Evolutionary conservation across 257 asterid species (phyloP).

Genomic region (Fraxinus anomala): DNA sequence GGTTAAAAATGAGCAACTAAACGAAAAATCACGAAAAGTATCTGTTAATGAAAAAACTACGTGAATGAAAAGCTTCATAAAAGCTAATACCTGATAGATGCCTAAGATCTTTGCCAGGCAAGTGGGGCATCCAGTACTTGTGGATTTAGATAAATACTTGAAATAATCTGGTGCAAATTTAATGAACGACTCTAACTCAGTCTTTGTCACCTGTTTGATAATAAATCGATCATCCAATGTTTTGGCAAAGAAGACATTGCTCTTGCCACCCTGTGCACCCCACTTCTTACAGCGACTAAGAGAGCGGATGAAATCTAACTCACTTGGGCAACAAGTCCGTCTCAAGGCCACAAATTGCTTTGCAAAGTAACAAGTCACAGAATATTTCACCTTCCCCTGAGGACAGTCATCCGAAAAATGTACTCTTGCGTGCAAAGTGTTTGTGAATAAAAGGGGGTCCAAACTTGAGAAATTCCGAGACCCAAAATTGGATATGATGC

Average conservation of each 20-base stretch:
- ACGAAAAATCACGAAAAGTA: neutral
- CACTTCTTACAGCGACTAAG: slow-evolving; percentile 81
- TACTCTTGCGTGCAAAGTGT: slow-evolving; percentile 52
- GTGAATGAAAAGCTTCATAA: neutral
- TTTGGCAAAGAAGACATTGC: slow-evolving; percentile 77
- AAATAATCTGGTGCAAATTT: slow-evolving; percentile 71
- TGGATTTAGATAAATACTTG: slow-evolving; percentile 64
- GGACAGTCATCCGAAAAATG: slow-evolving; percentile 64
- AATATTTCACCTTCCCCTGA: slow-evolving; percentile 66
- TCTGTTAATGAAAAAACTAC: neutral
- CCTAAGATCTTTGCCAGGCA: slow-evolving; percentile 84
- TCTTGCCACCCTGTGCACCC: slow-evolving; percentile 92
- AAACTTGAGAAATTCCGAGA: slow-evolving; percentile 48
- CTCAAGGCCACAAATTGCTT: slow-evolving; percentile 74
- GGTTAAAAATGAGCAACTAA: slow-evolving; percentile 13
- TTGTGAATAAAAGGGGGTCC: slow-evolving; percentile 47
- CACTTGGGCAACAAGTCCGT: slow-evolving; percentile 57
- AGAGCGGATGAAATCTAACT: slow-evolving; percentile 66
- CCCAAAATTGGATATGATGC: slow-evolving; percentile 37
- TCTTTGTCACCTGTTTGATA: slow-evolving; percentile 77
- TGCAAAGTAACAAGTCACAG: slow-evolving; percentile 72
- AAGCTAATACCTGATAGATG: slow-evolving; percentile 68
- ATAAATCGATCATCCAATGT: slow-evolving; percentile 77
- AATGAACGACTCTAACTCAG: slow-evolving; percentile 75
- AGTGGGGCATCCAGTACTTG: slow-evolving; percentile 64